A percentile compares a stretch with the other conserved stretches of the same genome.
These are phyloP conservation scores for Stropharia rugosoannulata DNA, from an alignment of 768 basidiomycete genomes.

Conservation along the genomic window DNA sequence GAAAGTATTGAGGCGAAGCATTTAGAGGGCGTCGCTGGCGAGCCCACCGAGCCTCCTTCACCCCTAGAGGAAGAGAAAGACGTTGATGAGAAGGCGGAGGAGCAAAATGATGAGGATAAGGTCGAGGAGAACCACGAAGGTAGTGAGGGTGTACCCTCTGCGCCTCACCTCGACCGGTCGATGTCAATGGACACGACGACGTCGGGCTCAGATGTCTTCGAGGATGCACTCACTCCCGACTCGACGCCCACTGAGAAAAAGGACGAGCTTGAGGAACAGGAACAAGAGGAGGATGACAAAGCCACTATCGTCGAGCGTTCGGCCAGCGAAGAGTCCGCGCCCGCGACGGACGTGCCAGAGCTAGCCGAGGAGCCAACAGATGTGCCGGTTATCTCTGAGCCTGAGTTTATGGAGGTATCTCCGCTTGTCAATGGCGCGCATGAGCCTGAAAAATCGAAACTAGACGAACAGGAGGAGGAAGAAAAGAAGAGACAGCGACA, in stretches of 20 bases:
- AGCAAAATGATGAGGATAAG: not conserved
- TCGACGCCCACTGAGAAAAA: not conserved
- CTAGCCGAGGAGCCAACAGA: too few relatives aligned
- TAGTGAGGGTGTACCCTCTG: not conserved
- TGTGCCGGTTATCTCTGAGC: not conserved
- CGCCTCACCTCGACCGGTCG: not conserved
- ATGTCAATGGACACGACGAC: not conserved
- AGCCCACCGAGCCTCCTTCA: too few relatives aligned
- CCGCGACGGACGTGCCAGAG: too few relatives aligned
- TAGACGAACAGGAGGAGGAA: slow-evolving; percentile 5
- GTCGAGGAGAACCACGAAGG: not conserved
- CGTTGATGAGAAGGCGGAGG: not conserved
- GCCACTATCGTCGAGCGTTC: not conserved
- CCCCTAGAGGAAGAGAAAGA: not conserved
- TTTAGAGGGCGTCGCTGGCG: not conserved
- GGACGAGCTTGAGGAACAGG: slow-evolving; percentile 1
- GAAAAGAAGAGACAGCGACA: not conserved
- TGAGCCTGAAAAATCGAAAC: slow-evolving; percentile 2
- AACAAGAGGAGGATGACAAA: slow-evolving; percentile 8
- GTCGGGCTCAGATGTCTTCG: slow-evolving; percentile 13
- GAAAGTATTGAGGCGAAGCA: slow-evolving; percentile 10
- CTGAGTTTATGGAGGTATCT: not conserved
- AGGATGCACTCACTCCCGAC: slow-evolving; percentile 14
- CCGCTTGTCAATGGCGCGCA: not conserved
- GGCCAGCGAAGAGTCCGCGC: too few relatives aligned